phyloP scores from a whole-genome alignment of 345 rosid genomes.

The Xanthoceras sorbifolium region DNA sequence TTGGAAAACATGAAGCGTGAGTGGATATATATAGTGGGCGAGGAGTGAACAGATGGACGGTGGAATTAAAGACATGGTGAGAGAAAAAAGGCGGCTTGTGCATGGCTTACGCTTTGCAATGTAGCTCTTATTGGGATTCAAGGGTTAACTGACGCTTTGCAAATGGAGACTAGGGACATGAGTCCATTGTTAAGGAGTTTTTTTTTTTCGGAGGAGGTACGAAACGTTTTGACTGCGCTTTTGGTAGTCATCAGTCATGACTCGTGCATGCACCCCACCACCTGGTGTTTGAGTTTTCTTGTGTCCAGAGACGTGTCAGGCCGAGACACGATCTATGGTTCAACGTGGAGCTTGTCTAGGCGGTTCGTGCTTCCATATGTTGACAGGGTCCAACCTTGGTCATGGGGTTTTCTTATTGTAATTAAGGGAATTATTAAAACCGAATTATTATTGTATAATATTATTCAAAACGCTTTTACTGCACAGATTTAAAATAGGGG shows the following conservation, averaged over 20 bases:
- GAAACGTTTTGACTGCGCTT: conserved; percentile 21
- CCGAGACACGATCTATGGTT: neutral
- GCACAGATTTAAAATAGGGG: no score
- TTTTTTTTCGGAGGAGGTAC: no score
- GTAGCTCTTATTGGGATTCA: conserved; percentile 17
- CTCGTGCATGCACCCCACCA: conserved; percentile 34
- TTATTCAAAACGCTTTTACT: no score
- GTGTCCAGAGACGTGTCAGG: conserved; percentile 32
- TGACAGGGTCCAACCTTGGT: neutral
- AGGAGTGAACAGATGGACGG: conserved; percentile 33
- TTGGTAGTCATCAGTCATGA: conserved; percentile 24
- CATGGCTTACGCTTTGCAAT: conserved; percentile 67
- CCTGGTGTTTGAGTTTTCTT: conserved; percentile 30
- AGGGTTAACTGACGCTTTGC: conserved; percentile 40
- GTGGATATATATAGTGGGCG: conserved; percentile 14
- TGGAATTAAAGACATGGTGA: conserved; percentile 30
- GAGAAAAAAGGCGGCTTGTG: conserved; percentile 24
- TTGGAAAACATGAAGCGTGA: no score
- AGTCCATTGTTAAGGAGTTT: neutral
- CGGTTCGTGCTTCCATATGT: neutral
- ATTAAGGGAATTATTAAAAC: no score
- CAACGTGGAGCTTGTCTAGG: conserved; percentile 37
- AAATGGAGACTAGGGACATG: conserved; percentile 1
- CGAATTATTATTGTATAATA: no score
- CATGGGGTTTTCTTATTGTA: no score